Percentiles rank a stretch among this genome's conserved stretches.
phyloP scores from a whole-genome alignment of 2,329 filamentous ascomycete genomes.

The Arthrobotrys megalospora region DNA sequence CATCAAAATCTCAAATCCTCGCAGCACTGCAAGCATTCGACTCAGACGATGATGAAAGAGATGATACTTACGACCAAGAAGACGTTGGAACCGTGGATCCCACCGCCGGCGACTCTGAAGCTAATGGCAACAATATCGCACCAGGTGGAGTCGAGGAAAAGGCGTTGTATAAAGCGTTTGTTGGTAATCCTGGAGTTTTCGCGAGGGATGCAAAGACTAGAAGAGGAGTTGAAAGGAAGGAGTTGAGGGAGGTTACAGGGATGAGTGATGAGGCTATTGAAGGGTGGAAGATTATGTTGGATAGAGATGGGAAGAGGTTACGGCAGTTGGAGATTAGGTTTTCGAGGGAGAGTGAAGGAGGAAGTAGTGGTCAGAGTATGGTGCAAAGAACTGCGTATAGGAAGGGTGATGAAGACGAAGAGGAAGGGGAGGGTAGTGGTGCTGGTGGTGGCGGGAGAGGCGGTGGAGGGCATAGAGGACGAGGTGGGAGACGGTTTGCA shows the following conservation, averaged over 20 bases:
- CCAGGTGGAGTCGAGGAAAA: constrained; percentile 73
- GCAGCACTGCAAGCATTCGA: constrained; percentile 91
- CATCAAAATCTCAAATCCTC: constrained; percentile 87
- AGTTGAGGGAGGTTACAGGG: constrained; percentile 80
- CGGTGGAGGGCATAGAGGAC: background rate
- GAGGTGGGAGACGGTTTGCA: constrained; percentile 5
- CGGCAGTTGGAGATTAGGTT: constrained; percentile 51
- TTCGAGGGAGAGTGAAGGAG: constrained; percentile 26
- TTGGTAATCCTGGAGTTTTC: constrained; percentile 77
- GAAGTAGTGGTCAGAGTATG: constrained; percentile 1
- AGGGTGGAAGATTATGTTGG: constrained; percentile 77
- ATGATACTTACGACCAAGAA: constrained; percentile 93
- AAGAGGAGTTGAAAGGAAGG: constrained; percentile 74
- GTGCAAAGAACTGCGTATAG: constrained; percentile 42
- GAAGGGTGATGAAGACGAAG: constrained; percentile 40
- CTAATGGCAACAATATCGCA: constrained; percentile 2
- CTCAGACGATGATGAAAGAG: constrained; percentile 92
- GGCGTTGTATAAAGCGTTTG: constrained; percentile 79
- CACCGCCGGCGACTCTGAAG: constrained; percentile 70
- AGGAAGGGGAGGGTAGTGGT: constrained; percentile 11
- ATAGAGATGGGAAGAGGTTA: constrained; percentile 48
- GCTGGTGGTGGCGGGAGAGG: background rate
- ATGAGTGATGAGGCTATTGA: constrained; percentile 96
- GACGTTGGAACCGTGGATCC: constrained; percentile 90
- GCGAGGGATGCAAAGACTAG: constrained; percentile 79